Conservation (phyloP, 2,329 filamentous ascomycete species). For the Fusarium falciforme region DNA sequence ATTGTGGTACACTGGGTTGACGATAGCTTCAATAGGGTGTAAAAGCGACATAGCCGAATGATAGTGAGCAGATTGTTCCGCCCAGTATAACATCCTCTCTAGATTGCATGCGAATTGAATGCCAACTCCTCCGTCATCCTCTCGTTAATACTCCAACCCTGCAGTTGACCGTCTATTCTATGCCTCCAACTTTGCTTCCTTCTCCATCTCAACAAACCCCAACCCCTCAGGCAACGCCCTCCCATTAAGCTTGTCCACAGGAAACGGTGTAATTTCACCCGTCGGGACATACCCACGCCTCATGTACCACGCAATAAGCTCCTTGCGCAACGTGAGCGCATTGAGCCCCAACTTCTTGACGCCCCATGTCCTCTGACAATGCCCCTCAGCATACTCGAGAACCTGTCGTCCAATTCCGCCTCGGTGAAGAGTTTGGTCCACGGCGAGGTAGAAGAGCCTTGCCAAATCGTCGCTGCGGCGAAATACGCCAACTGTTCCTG, state of each 20-base stretch:
- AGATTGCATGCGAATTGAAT: not conserved
- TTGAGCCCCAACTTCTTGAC: constrained; percentile 46
- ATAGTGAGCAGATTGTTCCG: no score
- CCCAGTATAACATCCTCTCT: not conserved
- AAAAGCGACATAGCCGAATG: not conserved
- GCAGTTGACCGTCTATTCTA: not conserved
- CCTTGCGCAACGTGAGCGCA: constrained; percentile 48
- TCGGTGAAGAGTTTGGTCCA: constrained; percentile 46
- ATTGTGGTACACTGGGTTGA: not conserved
- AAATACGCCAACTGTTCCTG: constrained; percentile 45
- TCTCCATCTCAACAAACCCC: constrained; percentile 51
- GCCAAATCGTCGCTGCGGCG: constrained; percentile 40
- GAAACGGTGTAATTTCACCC: constrained; percentile 49
- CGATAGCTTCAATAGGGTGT: not conserved
- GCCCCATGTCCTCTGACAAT: constrained; percentile 45
- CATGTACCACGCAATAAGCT: constrained; percentile 51
- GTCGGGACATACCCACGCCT: constrained; percentile 49
- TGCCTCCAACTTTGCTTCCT: constrained; percentile 30
- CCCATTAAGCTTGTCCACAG: constrained; percentile 33
- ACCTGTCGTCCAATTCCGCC: constrained; percentile 49
- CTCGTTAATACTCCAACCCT: not conserved
- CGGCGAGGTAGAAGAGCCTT: constrained; percentile 50
- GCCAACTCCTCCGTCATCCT: not conserved
- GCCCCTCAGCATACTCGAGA: constrained; percentile 47
- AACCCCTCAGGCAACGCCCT: constrained; percentile 44